Conservation (phyloP, 495 filamentous ascomycete genomes). For the Bacidia rubella region DNA sequence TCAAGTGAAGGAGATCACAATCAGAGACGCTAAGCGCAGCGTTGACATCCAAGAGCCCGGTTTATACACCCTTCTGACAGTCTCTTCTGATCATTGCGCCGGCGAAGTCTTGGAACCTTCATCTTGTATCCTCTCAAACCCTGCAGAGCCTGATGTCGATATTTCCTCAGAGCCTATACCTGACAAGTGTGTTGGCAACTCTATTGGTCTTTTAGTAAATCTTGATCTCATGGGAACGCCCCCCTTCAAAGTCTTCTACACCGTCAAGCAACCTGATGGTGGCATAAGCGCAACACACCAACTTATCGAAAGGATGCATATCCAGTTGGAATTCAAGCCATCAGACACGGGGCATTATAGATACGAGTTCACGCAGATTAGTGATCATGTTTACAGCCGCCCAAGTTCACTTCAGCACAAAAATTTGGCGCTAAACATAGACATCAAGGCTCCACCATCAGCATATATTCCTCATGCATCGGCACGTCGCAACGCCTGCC, state of each 20-base stretch:
- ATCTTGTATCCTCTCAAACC: conserved; percentile 78
- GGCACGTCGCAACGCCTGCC: conserved; percentile 50
- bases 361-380: conserved; percentile 69
- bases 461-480: conserved; percentile 51
- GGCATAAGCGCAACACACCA: conserved; percentile 34
- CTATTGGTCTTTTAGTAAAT: conserved; percentile 76
- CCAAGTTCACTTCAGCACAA: conserved; percentile 37
- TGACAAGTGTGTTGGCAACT: conserved; percentile 88
- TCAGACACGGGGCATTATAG: conserved; percentile 67
- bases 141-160: conserved; percentile 67
- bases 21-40: conserved; percentile 35
- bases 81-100: conserved; percentile 64
- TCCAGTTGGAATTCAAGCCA: conserved; percentile 76
- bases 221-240: conserved; percentile 82
- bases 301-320: conserved; percentile 50
- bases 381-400: conserved; percentile 59
- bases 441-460: conserved; percentile 81
- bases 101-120: conserved; percentile 88
- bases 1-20: conserved; percentile 35
- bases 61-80: conserved; percentile 66
- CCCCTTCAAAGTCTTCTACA: conserved; percentile 67
- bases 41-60: conserved; percentile 60
- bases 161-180: conserved; percentile 65
- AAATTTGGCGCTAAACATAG: conserved; percentile 57
- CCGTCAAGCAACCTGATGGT: conserved; percentile 46